Base-by-base conservation (phyloP, 1,139 yeast species). In the Yamadazyma pseudoaaseri region DNA sequence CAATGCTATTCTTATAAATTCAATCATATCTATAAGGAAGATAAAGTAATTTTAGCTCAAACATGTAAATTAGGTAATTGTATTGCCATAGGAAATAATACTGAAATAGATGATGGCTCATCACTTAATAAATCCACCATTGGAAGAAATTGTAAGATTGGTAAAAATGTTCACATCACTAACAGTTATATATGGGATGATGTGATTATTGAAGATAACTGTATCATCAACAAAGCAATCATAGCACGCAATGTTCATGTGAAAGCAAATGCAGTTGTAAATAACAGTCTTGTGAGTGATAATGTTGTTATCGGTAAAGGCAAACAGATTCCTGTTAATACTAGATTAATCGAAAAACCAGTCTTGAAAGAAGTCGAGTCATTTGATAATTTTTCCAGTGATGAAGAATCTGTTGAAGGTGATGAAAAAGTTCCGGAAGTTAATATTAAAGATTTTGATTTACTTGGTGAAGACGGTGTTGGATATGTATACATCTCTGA, bases 141-240 rank as follows among this genome's bases (percentile, higher is more conserved):
- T 54, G 98, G 98, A 11, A 78, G 90, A 47, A 74, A 83, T 43
- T 90, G 97, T 60, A 70, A 62, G 36, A 86, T 92, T 49, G 97
- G 97, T 16, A 73, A 79, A 37, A 81, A 85, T 49, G 95, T 84
- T 20, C 56, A 46, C 2, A 77, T 92, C 35, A 72, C 65, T 30
- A 81, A 86, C 49, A 79, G 96, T 15, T 90, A 85, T 52, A 73
- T 92, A 29, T 92, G 97, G 96, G 95, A 87, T 46, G 76, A 83
- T 45, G 81, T 85, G 1, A 60, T 65, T 1, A 78, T 94, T 42
- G 87, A 76, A 36, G 94, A 87, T 52, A 71, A 78, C 31, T 70
- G 76, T 11, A 59, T 56, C 1, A 60, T 92, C 14, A 66, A 65
- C 29, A 75, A 77, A 45, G 69, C 94, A 0, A 80, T 92, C 26